Conservation (phyloP, 345 rosid species). For the Pelargonium nanum region DNA sequence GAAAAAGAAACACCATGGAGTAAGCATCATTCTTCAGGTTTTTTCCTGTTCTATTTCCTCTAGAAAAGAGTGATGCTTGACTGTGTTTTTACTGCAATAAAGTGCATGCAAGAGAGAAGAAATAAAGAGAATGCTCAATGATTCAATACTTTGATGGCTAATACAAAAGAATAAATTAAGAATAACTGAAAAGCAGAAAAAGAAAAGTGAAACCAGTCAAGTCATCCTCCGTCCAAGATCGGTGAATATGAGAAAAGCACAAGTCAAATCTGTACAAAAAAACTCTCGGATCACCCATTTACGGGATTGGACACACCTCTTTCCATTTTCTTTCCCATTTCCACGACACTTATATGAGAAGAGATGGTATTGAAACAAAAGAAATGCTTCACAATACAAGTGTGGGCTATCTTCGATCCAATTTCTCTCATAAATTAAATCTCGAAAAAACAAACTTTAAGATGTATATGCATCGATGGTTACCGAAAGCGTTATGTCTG, state of each 20-base stretch:
- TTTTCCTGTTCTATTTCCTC: too few relatives aligned
- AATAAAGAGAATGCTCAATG: conserved; percentile 1
- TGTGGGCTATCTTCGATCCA: conserved; percentile 1
- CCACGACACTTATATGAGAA: not conserved
- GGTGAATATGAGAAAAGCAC: too few relatives aligned
- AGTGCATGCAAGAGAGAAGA: not conserved
- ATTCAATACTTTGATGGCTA: conserved; percentile 2
- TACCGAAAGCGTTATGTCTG: not conserved
- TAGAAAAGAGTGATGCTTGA: too few relatives aligned
- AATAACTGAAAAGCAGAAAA: not conserved
- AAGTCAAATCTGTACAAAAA: conserved; percentile 18
- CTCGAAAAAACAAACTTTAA: not conserved
- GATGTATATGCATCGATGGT: not conserved
- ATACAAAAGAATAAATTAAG: conserved; percentile 2
- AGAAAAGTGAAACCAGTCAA: not conserved
- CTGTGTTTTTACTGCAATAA: not conserved
- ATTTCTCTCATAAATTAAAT: not conserved
- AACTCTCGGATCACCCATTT: not conserved
- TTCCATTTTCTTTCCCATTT: conserved; percentile 6
- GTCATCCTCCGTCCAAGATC: conserved; percentile 6
- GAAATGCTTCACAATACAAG: conserved; percentile 7
- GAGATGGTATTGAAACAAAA: not conserved
- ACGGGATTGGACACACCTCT: conserved; percentile 1
- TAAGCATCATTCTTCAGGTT: too few relatives aligned
- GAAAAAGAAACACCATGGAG: too few relatives aligned